Base-by-base conservation (phyloP, 2,329 filamentous ascomycete genomes). In the Colletotrichum paranaense region DNA sequence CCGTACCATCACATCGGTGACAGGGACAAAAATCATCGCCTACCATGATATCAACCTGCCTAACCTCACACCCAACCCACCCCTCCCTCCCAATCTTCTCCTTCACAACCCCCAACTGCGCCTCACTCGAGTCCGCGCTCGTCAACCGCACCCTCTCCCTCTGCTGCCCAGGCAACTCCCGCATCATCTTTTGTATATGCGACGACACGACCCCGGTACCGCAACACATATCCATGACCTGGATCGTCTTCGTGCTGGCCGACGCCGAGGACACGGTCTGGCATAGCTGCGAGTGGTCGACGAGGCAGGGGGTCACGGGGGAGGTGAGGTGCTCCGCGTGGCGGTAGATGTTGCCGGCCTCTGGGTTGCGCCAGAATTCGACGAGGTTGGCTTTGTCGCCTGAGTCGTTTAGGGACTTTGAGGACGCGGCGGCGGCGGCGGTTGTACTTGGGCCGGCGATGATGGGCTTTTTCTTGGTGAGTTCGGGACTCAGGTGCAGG, bases 171-270 rank as follows among this genome's bases (percentile, higher is more conserved):
- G 32, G 22, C 1, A 42, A 8, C 49, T 62, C 16, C 7, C 24
- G 49, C 49, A 68, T 9, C 42, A 68, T 68, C 35, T 26, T 46
- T n/a, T 68, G 66, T 32, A 68, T 35, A 19, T 26, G n/a, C 16
- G 57, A 35, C 32, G 66, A 68, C 5, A 68, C 66, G 4, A 68
- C 66, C 14, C 58, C 66, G 4, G 66, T 62, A 12, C 66, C 66
- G 66, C 66, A 68, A 35, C 58, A 62, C 66, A 68, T 62, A 24
- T 62, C 58, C 58, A 68, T 46, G 24, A 68, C 58, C 19, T 53
- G 4, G 32, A 68, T 3, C 30, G 49, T 52, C 30, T 30, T 55
- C 32, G 35, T 35, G 16, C 42, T 22, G 6, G 42, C 16, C 16
- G 42, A 49, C 8, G 66, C 46, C 14, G 49, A 32, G 16, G 32